phyloP scores from a whole-genome alignment of 2,329 filamentous ascomycete genomes.

The Colletotrichum graminicola region DNA sequence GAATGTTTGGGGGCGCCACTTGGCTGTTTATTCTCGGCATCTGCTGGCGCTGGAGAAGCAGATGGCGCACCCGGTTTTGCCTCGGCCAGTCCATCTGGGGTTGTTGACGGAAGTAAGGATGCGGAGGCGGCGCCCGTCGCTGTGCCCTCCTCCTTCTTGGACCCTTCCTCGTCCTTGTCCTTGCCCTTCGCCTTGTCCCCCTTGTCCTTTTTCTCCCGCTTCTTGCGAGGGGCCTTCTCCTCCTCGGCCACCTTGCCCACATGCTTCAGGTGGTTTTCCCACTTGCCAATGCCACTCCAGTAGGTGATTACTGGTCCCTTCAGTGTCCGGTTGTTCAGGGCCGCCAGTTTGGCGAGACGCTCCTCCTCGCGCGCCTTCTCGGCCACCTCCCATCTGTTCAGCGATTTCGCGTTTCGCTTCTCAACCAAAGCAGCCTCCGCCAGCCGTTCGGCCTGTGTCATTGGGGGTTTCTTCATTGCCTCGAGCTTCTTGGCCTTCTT shows the following conservation, averaged over 20 bases:
- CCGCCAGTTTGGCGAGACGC: constrained; percentile 84
- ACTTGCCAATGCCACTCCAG: constrained; percentile 92
- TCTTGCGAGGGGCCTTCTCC: constrained; percentile 66
- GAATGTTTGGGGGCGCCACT: constrained; percentile 10
- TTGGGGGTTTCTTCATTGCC: constrained; percentile 79
- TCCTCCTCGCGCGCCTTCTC: constrained; percentile 91
- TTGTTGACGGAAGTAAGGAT: constrained; percentile 7
- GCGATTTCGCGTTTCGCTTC: constrained; percentile 86
- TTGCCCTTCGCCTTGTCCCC: constrained; percentile 52
- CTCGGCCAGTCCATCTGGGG: constrained; percentile 5
- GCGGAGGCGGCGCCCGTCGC: constrained; percentile 33
- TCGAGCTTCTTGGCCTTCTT: constrained; percentile 77
- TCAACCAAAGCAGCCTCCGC: constrained; percentile 87
- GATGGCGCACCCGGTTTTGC: background rate
- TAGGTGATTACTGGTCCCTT: constrained; percentile 91
- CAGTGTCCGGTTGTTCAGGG: constrained; percentile 86
- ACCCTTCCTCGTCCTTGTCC: constrained; percentile 45
- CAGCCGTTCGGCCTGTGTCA: constrained; percentile 89
- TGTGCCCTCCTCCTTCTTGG: constrained; percentile 42
- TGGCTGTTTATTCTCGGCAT: background rate
- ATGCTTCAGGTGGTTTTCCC: constrained; percentile 79
- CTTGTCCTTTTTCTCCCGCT: constrained; percentile 66
- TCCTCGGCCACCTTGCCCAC: constrained; percentile 76
- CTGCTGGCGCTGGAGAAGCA: constrained; percentile 8
- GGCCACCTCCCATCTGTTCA: constrained; percentile 93